Conservation (phyloP, 805 yeast species). For the Metschnikowia cerradonensis region DNA sequence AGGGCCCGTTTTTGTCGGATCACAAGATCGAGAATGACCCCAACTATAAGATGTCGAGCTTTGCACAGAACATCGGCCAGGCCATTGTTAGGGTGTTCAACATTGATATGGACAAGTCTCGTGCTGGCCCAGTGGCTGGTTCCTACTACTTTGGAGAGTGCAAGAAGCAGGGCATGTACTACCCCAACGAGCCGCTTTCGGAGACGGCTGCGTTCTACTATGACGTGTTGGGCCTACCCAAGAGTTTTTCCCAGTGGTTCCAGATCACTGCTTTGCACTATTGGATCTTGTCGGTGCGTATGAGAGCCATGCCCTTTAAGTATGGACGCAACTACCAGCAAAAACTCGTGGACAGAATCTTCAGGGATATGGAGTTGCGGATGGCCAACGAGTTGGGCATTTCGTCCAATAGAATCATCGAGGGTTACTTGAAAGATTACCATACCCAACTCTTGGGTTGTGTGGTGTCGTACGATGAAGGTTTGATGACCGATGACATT, state of each 20-base stretch:
- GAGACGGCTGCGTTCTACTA: conserved; percentile 81
- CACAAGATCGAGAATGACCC: conserved; percentile 36
- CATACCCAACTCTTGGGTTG: conserved; percentile 87
- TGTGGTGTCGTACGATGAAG: conserved; percentile 90
- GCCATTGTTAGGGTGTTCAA: conserved; percentile 55
- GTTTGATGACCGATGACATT: conserved; percentile 72
- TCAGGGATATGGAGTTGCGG: conserved; percentile 84
- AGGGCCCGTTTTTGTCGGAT: conserved; percentile 38
- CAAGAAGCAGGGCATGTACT: conserved; percentile 76
- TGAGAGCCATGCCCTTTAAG: conserved; percentile 93
- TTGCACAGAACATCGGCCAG: conserved; percentile 55
- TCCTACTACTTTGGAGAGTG: conserved; percentile 82
- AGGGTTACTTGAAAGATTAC: conserved; percentile 83
- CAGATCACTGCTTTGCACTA: conserved; percentile 87
- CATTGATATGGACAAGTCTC: conserved; percentile 85
- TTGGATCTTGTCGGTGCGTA: conserved; percentile 91
- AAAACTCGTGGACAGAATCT: conserved; percentile 81
- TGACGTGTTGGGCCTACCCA: conserved; percentile 75
- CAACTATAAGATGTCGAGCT: conserved; percentile 32
- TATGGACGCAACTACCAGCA: conserved; percentile 89
- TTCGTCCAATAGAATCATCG: conserved; percentile 73
- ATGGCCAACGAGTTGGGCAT: conserved; percentile 85
- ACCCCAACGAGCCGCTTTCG: conserved; percentile 66
- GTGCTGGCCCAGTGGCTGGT: conserved; percentile 95
- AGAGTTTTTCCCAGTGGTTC: conserved; percentile 93